phyloP scores from a whole-genome alignment of 345 rosid species.

The Camelina neglecta region DNA sequence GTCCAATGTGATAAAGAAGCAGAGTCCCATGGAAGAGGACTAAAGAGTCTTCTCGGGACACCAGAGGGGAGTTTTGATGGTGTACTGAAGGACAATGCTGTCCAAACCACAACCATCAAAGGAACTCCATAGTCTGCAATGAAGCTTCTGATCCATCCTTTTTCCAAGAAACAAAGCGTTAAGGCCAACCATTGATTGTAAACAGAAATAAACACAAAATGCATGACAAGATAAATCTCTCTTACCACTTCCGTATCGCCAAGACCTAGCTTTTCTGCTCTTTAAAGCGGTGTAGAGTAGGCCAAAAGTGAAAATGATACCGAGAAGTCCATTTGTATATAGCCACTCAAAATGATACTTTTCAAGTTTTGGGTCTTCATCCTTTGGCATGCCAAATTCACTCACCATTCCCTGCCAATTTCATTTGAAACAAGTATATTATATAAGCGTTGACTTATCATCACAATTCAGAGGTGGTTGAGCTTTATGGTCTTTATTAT shows the following conservation, averaged over 20 bases:
- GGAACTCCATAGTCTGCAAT: conserved; percentile 91
- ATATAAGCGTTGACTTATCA: background rate
- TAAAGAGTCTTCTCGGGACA: conserved; percentile 78
- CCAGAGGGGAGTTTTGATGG: conserved; percentile 66
- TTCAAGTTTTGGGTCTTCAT: conserved; percentile 49
- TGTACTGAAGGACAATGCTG: conserved; percentile 58
- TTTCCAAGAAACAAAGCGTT: background rate
- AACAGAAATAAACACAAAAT: background rate
- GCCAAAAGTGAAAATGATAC: conserved; percentile 71
- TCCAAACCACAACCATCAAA: conserved; percentile 82
- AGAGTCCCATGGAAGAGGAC: conserved; percentile 75
- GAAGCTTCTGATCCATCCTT: conserved; percentile 67
- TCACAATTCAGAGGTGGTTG: background rate
- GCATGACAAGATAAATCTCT: background rate
- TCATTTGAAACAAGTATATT: background rate
- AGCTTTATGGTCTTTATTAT: background rate
- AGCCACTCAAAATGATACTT: conserved; percentile 72
- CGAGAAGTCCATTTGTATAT: conserved; percentile 72
- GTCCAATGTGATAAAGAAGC: conserved; percentile 71
- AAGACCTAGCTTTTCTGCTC: conserved; percentile 78
- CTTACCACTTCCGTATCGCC: conserved; percentile 76
- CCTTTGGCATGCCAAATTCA: conserved; percentile 62
- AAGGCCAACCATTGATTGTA: background rate
- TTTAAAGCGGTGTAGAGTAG: conserved; percentile 68
- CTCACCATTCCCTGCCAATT: conserved; percentile 62